These are phyloP conservation scores for Fusarium pininemorale DNA, from an alignment of 2,329 filamentous ascomycete genomes.

Conservation along the genomic window DNA sequence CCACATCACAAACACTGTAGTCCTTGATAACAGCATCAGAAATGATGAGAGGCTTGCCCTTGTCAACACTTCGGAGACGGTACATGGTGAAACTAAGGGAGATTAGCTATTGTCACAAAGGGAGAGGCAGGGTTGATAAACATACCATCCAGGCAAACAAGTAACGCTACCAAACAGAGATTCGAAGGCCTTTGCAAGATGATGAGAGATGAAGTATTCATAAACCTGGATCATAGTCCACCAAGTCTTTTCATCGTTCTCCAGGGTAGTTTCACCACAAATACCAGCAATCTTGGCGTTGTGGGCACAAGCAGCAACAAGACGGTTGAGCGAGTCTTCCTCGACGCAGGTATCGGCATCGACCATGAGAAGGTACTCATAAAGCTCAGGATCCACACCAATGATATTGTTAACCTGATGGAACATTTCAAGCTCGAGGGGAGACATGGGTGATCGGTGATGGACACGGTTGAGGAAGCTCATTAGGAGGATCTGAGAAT, in stretches of 20 bases:
- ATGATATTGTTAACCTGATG: constrained; percentile 99
- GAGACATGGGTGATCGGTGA: constrained; percentile 92
- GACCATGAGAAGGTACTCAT: constrained; percentile 97
- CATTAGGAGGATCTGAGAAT: constrained; percentile 95
- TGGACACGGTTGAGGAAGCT: constrained; percentile 98
- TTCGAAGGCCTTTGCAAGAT: constrained; percentile 96
- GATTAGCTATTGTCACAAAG: constrained; percentile 42
- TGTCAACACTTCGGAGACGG: constrained; percentile 90
- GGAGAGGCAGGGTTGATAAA: constrained; percentile 37
- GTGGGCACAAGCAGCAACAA: constrained; percentile 92
- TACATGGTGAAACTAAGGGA: constrained; percentile 94
- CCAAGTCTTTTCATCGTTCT: constrained; percentile 95
- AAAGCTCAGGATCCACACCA: constrained; percentile 94
- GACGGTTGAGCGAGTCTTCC: constrained; percentile 89
- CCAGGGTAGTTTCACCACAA: constrained; percentile 93
- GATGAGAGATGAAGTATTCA: constrained; percentile 99
- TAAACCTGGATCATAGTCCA: constrained; percentile 99
- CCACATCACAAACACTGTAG: constrained; percentile 87
- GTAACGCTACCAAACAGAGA: constrained; percentile 98
- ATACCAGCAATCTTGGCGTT: constrained; percentile 97
- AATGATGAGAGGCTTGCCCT: constrained; percentile 93
- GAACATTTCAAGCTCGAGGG: constrained; percentile 96
- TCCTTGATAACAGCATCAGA: constrained; percentile 87
- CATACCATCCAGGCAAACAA: constrained; percentile 98
- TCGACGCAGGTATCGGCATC: constrained; percentile 96